Evolutionary conservation across 2,329 filamentous ascomycete species (phyloP), one percentile per base, ranked within the genome.

Genomic region (Exophiala oligosperma): DNA sequence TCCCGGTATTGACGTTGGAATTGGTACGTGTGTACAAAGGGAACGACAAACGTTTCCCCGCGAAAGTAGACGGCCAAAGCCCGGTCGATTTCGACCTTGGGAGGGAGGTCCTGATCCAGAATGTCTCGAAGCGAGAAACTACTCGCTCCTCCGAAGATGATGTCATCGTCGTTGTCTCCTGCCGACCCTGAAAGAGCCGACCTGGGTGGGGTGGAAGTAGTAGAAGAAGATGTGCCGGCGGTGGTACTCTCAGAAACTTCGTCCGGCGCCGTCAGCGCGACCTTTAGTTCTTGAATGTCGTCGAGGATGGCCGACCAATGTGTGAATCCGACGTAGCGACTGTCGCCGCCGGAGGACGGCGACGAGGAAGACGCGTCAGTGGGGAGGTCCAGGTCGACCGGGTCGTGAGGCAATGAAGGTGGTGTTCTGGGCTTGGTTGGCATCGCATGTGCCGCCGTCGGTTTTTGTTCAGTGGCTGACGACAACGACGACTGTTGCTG

Each of bases 1-100:
- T 72, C 71, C 60, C 82, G 79, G 64, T 83, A 84, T 64, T 81
- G 75, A 14, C 57, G 58, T 21, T 60, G 55, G 47, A 60, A 62
- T n/a, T 55, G 55, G 46, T 54, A 49, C 3, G 46, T 49, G 49
- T 64, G 63, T 23, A 62, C 50, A n/a, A 59, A 54, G 9, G 57
- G 62, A 8, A 62, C 29, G 28, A 62, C 59, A 51, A 62, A 55
- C 11, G 50, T 60, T 46, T 62, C 58, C 2, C 57, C 62, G 41
- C 62, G 58, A 51, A 64, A 64, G 38, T 62, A 64, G 32, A 53
- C 32, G 14, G 62, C 51, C 12, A 64, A 47, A 1, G 52, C 50
- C 3, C 62, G 53, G 35, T 64, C 62, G 23, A 62, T 54, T 38
- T 62, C 52, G 12, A 54, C 29, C 14, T 52, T 51, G 11, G 60